Evolutionary conservation across 208 protist genomes (phyloP).

Genomic region (Trypanosoma grayi): DNA sequence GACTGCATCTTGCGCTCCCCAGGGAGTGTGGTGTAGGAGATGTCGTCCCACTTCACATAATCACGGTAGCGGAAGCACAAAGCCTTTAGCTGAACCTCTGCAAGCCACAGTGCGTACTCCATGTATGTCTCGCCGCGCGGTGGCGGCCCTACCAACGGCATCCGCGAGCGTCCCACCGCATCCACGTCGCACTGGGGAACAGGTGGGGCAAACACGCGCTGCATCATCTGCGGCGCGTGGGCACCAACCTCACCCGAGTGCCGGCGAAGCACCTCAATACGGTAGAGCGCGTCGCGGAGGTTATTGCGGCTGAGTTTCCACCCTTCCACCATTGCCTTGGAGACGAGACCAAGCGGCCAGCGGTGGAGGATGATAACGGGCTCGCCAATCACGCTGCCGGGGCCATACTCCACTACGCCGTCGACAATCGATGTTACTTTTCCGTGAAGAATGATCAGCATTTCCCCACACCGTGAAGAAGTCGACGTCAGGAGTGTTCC

Average conservation of each 20-base stretch:
- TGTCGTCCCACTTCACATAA: slow-evolving; percentile 81
- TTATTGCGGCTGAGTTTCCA: slow-evolving; percentile 64
- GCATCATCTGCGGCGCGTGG: slow-evolving; percentile 53
- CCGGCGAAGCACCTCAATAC: slow-evolving; percentile 55
- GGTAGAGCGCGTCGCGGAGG: slow-evolving; percentile 61
- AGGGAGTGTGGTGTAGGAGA: slow-evolving; percentile 63
- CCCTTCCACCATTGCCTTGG: slow-evolving; percentile 85
- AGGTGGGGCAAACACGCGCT: slow-evolving; percentile 61
- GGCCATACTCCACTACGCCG: slow-evolving; percentile 66
- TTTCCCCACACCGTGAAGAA: slow-evolving; percentile 55
- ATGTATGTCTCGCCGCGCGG: slow-evolving; percentile 52
- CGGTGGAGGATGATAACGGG: slow-evolving; percentile 76
- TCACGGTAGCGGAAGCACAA: slow-evolving; percentile 69
- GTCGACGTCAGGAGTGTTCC: slow-evolving; percentile 73
- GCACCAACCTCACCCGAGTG: slow-evolving; percentile 71
- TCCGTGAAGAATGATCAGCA: slow-evolving; percentile 79
- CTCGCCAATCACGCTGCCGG: slow-evolving; percentile 75
- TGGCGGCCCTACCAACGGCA: slow-evolving; percentile 61
- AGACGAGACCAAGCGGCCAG: slow-evolving; percentile 73
- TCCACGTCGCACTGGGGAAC: slow-evolving; percentile 66
- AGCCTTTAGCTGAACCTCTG: slow-evolving; percentile 66
- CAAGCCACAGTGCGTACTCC: slow-evolving; percentile 51
- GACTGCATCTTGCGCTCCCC: neutral
- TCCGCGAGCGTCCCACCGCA: slow-evolving; percentile 59
- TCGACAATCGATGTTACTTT: slow-evolving; percentile 52